A percentile compares a stretch with the other conserved stretches of the same genome.
phyloP scores from a whole-genome alignment of 2,329 filamentous ascomycete species.

The Tolypocladium ophioglossoides region DNA sequence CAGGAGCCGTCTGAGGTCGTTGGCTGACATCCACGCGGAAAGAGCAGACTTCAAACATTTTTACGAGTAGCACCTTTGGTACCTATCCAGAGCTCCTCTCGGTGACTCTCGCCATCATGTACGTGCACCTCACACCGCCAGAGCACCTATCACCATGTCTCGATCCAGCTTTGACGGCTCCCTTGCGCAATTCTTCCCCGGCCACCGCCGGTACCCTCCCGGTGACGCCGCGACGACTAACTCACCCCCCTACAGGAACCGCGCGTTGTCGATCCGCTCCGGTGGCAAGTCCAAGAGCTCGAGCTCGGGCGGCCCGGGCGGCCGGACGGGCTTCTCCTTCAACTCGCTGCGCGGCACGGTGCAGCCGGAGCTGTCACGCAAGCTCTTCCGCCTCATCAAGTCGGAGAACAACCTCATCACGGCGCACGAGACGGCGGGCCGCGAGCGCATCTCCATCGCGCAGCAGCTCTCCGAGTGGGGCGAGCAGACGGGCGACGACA shows the following conservation, averaged over 20 bases:
- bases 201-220: conserved; percentile 7
- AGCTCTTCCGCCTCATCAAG: conserved; percentile 88
- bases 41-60: neutral
- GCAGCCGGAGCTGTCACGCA: conserved; percentile 81
- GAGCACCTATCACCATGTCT: conserved; percentile 14
- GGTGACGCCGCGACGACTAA: conserved; percentile 17
- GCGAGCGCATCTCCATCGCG: conserved; percentile 76
- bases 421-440: conserved; percentile 74
- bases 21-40: neutral
- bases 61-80: neutral
- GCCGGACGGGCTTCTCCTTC: conserved; percentile 70
- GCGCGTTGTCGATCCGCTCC: conserved; percentile 63
- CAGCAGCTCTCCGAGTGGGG: conserved; percentile 95
- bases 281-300: conserved; percentile 41
- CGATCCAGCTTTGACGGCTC: conserved; percentile 20
- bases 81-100: neutral
- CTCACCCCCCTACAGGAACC: conserved; percentile 45
- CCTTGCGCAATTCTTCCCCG: conserved; percentile 8
- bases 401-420: conserved; percentile 81
- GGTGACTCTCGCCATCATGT: neutral
- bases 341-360: conserved; percentile 73
- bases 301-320: conserved; percentile 24
- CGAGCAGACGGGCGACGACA: conserved; percentile 79
- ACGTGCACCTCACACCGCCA: neutral
- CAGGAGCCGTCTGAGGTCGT: neutral